These are phyloP conservation scores for Nicotiana paniculata DNA, from an alignment of 257 asterid genomes.

Conservation along the genomic window DNA sequence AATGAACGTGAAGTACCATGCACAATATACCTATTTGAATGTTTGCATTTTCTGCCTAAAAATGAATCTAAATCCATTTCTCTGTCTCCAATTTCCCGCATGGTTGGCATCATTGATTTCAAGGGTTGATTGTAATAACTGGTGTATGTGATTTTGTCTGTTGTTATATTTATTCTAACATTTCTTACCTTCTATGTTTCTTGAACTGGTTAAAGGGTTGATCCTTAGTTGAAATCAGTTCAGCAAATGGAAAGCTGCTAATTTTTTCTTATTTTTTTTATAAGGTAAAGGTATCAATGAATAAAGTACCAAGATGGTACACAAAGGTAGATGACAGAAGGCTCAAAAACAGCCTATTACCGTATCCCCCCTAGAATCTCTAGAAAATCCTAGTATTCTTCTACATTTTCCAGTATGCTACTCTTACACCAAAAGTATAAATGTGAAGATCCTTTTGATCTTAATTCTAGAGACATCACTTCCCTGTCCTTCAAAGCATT, in stretches of 20 bases:
- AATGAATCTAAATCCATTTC: too few relatives aligned
- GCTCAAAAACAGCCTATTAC: too few relatives aligned
- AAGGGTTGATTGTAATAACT: background rate
- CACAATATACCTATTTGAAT: background rate
- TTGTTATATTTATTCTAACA: background rate
- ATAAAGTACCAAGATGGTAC: too few relatives aligned
- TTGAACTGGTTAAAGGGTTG: background rate
- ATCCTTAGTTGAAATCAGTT: background rate
- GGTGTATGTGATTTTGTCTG: background rate
- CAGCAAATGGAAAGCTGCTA: background rate
- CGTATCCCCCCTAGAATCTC: too few relatives aligned
- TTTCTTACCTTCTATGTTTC: background rate
- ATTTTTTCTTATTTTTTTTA: background rate
- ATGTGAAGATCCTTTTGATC: too few relatives aligned
- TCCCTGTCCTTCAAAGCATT: too few relatives aligned
- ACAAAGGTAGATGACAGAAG: too few relatives aligned
- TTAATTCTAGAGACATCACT: too few relatives aligned
- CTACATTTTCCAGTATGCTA: too few relatives aligned
- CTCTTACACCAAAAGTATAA: too few relatives aligned
- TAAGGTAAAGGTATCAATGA: too few relatives aligned
- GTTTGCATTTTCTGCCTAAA: background rate
- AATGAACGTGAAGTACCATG: background rate
- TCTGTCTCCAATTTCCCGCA: background rate
- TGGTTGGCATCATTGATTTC: background rate
- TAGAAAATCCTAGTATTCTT: too few relatives aligned